These are phyloP conservation scores for Suillus plorans DNA, from an alignment of 768 basidiomycete species.

Conservation along the genomic window DNA sequence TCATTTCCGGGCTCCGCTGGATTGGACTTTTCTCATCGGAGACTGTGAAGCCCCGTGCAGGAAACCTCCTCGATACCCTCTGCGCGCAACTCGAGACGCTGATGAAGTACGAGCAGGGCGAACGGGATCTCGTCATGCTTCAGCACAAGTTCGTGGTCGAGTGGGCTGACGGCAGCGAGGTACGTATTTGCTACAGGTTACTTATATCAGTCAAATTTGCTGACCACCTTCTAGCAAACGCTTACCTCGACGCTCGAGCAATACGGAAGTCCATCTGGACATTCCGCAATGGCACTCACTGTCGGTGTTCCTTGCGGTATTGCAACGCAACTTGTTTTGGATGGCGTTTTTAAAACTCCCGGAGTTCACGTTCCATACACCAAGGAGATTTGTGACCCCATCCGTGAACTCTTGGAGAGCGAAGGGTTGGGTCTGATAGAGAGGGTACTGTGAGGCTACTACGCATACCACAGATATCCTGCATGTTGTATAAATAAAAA, in stretches of 20 bases:
- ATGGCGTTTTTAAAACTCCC: conserved; percentile 73
- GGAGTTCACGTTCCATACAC: conserved; percentile 89
- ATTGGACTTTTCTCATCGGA: conserved; percentile 86
- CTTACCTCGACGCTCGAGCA: conserved; percentile 89
- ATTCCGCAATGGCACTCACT: conserved; percentile 88
- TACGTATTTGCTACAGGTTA: conserved; percentile 26
- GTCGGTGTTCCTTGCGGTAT: conserved; percentile 96
- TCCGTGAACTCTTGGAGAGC: conserved; percentile 63
- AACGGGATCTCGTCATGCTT: conserved; percentile 95
- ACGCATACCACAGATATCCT: background rate
- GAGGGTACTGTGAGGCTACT: conserved; percentile 49
- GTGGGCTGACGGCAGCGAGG: conserved; percentile 78
- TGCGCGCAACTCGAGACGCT: conserved; percentile 86
- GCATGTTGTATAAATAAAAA: background rate
- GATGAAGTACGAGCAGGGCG: conserved; percentile 89
- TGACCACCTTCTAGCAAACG: conserved; percentile 53
- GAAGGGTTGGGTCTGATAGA: conserved; percentile 79
- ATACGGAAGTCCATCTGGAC: conserved; percentile 77
- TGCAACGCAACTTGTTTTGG: conserved; percentile 87
- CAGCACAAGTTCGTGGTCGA: conserved; percentile 97
- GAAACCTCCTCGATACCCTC: conserved; percentile 90
- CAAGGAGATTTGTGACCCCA: conserved; percentile 78
- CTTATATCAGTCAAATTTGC: background rate
- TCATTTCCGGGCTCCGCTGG: conserved; percentile 90
- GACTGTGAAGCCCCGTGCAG: conserved; percentile 57